These are phyloP conservation scores for Phlyctochytrium planicorne DNA, from an alignment of 192 early-diverging fungal genomes.

Conservation along the genomic window DNA sequence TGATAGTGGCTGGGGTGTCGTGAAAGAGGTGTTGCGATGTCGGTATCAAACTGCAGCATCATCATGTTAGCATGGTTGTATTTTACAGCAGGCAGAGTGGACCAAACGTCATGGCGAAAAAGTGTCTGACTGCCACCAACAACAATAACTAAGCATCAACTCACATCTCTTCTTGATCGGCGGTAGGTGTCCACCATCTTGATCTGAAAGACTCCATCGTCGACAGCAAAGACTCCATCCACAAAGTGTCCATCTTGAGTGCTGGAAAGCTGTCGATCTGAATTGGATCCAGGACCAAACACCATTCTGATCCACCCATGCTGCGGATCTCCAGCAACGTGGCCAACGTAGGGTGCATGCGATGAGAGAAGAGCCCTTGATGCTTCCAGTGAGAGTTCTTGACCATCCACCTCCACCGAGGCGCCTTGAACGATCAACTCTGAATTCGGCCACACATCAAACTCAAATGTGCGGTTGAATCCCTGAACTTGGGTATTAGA, in stretches of 20 bases:
- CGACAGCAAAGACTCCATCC: not conserved
- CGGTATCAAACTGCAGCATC: constrained; percentile 28
- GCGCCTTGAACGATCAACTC: not conserved
- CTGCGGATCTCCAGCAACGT: not conserved
- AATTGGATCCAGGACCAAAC: not conserved
- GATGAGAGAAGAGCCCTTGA: not conserved
- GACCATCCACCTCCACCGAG: not conserved
- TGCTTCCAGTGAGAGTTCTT: not conserved
- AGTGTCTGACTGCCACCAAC: not conserved
- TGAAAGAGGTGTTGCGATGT: constrained; percentile 28
- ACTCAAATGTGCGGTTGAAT: constrained; percentile 3
- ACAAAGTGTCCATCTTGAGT: not conserved
- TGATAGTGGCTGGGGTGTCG: constrained; percentile 14
- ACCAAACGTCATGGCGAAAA: not conserved
- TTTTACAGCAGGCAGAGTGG: no score
- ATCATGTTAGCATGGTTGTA: no score
- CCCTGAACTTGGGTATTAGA: not conserved
- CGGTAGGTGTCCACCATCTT: constrained; percentile 1
- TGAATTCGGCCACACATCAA: not conserved
- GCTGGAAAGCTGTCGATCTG: not conserved
- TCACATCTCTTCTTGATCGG: not conserved
- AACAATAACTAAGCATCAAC: no score
- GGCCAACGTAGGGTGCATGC: not conserved
- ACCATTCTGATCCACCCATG: not conserved
- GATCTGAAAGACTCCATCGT: constrained; percentile 2